phyloP scores from a whole-genome alignment of 73 alveolate genomes.

The Tetrahymena malaccensis region DNA sequence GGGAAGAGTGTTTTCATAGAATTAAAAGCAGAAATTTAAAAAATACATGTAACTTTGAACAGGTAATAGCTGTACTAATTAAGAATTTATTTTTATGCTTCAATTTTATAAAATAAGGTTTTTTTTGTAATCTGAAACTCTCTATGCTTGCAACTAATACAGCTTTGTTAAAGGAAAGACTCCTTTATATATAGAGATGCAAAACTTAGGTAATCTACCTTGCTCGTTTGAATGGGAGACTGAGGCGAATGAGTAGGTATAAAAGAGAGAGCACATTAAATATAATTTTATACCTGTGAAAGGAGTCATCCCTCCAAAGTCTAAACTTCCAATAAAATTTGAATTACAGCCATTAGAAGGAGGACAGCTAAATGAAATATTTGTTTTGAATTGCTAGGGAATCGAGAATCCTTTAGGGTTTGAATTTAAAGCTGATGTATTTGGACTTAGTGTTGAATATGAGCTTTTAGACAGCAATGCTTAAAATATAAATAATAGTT shows the following conservation, averaged over 20 bases:
- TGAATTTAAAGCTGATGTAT: slow-evolving; percentile 58
- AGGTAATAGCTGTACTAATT: not conserved
- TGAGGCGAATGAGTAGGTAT: not conserved
- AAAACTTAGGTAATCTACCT: slow-evolving; percentile 63
- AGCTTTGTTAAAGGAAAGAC: not conserved
- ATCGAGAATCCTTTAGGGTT: slow-evolving; percentile 64
- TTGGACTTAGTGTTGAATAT: slow-evolving; percentile 61
- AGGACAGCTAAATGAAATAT: slow-evolving; percentile 58
- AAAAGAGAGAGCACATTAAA: slow-evolving; percentile 43
- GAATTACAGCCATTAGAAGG: slow-evolving; percentile 52
- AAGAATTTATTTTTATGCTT: not conserved
- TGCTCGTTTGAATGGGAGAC: slow-evolving; percentile 68
- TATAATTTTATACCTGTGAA: slow-evolving; percentile 63
- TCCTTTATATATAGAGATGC: not conserved
- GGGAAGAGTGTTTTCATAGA: not conserved
- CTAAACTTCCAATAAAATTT: slow-evolving; percentile 48
- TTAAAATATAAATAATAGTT: not conserved
- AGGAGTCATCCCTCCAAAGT: slow-evolving; percentile 64
- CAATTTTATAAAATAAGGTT: not conserved
- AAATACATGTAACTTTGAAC: not conserved
- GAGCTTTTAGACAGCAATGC: slow-evolving; percentile 47
- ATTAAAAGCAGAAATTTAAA: not conserved
- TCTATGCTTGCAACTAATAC: not conserved
- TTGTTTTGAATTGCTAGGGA: slow-evolving; percentile 60
- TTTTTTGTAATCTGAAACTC: not conserved